Percentiles rank a stretch among this genome's conserved stretches.
Conservation (phyloP, 2,329 filamentous ascomycete species). For the Trichoderma asperellum region DNA sequence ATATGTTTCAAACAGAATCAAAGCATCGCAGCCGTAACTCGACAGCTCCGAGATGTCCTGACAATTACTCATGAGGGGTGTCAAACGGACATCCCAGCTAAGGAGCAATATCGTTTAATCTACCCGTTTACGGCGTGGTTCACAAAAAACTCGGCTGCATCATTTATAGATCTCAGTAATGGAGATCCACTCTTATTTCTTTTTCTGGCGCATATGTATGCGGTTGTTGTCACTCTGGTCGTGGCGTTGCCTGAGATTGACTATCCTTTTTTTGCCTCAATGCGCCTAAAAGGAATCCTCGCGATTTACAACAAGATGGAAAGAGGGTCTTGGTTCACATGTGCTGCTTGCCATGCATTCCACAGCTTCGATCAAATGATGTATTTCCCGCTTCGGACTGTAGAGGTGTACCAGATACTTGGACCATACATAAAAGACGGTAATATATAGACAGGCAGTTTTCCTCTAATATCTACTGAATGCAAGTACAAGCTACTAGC, state of each 20-base stretch:
- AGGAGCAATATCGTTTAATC: neutral
- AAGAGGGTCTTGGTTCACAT: neutral
- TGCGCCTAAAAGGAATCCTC: neutral
- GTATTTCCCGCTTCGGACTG: neutral
- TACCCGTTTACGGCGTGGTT: conserved; percentile 9
- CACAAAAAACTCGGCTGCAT: conserved; percentile 1
- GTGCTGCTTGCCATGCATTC: neutral
- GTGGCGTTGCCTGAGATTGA: neutral
- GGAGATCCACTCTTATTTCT: neutral
- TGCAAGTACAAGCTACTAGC: too few relatives aligned
- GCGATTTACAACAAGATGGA: too few relatives aligned
- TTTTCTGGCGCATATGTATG: neutral
- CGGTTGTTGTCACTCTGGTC: neutral
- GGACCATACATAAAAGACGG: too few relatives aligned
- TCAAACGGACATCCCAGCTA: too few relatives aligned
- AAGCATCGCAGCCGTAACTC: too few relatives aligned
- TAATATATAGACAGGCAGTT: too few relatives aligned
- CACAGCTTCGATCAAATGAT: neutral
- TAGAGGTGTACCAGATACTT: neutral
- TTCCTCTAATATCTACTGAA: too few relatives aligned
- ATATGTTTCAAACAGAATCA: too few relatives aligned
- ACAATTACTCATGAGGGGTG: too few relatives aligned
- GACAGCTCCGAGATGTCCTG: too few relatives aligned
- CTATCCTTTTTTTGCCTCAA: neutral
- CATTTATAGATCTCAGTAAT: neutral